Evolutionary conservation across 2,329 filamentous ascomycete species (phyloP), one percentile per base, ranked within the genome.

Genomic region (Cercospora sp.): DNA sequence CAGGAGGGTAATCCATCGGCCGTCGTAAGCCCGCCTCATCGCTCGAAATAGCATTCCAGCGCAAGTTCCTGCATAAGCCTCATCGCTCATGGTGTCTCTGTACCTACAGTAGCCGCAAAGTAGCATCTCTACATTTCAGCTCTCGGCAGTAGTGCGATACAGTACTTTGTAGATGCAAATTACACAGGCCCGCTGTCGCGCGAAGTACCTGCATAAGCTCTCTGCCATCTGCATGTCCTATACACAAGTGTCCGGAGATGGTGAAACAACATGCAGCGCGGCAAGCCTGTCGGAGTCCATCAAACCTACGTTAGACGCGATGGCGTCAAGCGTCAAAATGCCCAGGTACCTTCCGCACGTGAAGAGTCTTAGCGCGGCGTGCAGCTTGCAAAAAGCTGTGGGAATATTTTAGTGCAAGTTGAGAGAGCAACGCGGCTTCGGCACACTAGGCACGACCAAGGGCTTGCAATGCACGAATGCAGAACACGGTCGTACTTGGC

Each of bases 291-390:
- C 45, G 30, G 18, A 63, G 28, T 40, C 61, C 45, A 63, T 26
- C 18, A 40, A 63, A 63, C 61, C 40, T 63, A 57, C 61, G 45
- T 37, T 49, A 32, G 34, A 55, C 61, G 53, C 61, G 45, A 63
- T 55, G 30, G 45, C 45, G 61, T 57, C 43, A 55, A 57, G 43
- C 53, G 30, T 51, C 30, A 63, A 57, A 30, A 24, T 24, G 7
- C 34, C 24, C 34, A 45, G 37, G 43, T 30, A 63, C 30, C 21
- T 53, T 28, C 57, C 53, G 26, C 26, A 51, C 30, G 45, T 32
- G 61, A 63, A 57, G n/a, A 63, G 34, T 53, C 21, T 26, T 53
- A 53, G 49, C 49, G 49, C 49, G 21, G 8, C 10, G 49, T 24
- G 49, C 49, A 53, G 49, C 49, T 26, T 53, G 21, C 21, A 53